These are phyloP conservation scores for Hypsizygus marmoreus DNA, from an alignment of 768 basidiomycete species.

Conservation along the genomic window DNA sequence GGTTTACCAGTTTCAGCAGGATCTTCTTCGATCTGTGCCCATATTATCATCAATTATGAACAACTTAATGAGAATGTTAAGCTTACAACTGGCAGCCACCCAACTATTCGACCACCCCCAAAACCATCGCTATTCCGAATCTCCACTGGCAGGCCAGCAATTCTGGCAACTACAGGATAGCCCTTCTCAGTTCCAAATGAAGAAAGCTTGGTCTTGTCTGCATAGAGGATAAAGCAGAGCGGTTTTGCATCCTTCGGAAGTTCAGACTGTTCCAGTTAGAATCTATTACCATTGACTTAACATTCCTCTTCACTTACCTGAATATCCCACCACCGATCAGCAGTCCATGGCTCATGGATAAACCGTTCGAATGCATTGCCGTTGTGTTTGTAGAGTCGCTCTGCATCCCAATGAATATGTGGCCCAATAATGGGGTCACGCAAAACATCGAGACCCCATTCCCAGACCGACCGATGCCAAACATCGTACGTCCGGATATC, in stretches of 20 bases:
- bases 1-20: conserved; percentile 27
- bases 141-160: conserved; percentile 30
- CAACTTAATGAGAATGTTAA: not conserved
- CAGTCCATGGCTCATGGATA: conserved; percentile 19
- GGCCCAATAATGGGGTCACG: conserved; percentile 7
- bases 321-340: conserved; percentile 3
- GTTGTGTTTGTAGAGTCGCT: conserved; percentile 3
- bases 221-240: conserved; percentile 35
- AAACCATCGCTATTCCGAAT: conserved; percentile 32
- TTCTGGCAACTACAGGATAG: conserved; percentile 34
- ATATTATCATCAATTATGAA: not conserved
- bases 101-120: conserved; percentile 37
- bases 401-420: conserved; percentile 20
- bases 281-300: too few species aligned
- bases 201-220: conserved; percentile 40
- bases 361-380: conserved; percentile 7
- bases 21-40: conserved; percentile 30
- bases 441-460: conserved; percentile 18
- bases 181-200: conserved; percentile 36
- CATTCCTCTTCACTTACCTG: conserved; percentile 13
- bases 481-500: conserved; percentile 4
- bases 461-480: conserved; percentile 11
- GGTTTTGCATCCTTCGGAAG: too few species aligned
- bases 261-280: too few species aligned
- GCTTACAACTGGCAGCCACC: conserved; percentile 37